Base-by-base conservation (phyloP, 1,139 yeast species). In the Magnusiomyces paraingens region DNA sequence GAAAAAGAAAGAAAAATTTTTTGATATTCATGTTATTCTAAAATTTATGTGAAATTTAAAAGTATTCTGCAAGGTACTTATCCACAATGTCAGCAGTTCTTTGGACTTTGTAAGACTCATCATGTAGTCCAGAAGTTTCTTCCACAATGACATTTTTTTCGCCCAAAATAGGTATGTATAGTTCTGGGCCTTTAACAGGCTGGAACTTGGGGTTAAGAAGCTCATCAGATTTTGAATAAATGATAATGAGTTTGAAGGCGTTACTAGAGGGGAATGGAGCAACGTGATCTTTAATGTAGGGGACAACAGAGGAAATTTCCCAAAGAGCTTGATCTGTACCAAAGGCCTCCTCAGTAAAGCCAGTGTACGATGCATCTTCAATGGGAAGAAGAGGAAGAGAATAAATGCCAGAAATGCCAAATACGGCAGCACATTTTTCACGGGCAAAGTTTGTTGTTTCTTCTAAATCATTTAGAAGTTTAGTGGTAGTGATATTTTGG, bases 321-420 rank as follows among this genome's bases (percentile, higher is more conserved):
- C 56, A 55, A 21, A 43, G 48, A 17, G 46, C 41, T 21, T 36
- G 48, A 29, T 64, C 66, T 0, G 55, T 59, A 3, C 74, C 73
- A 56, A 79, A 80, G 1, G 83, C 82, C 17, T 70, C 73, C 1
- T 59, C 54, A 3, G 80, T 76, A 61, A 79, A 79, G 3, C 61
- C 65, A 0, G 57, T 55, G 61, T 80, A 81, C 0, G 58, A 58
- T 0, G 80, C 77, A 57, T 80, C 76, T 60, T 79, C 84, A 1
- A 61, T 62, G 1, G 75, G 61, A 52, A 81, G 64, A 0, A 65
- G 66, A 1, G 55, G 59, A 3, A 81, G 65, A 58, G 78, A 75
- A 62, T 75, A 80, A 47, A 82, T 79, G 0, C 84, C 85, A 58
- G 80, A 84, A 3, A 79, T 64, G 22, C 76, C 68, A 12, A 76